Evolutionary conservation across 208 protist genomes (phyloP).

Genomic region (Crithidia sp.): DNA sequence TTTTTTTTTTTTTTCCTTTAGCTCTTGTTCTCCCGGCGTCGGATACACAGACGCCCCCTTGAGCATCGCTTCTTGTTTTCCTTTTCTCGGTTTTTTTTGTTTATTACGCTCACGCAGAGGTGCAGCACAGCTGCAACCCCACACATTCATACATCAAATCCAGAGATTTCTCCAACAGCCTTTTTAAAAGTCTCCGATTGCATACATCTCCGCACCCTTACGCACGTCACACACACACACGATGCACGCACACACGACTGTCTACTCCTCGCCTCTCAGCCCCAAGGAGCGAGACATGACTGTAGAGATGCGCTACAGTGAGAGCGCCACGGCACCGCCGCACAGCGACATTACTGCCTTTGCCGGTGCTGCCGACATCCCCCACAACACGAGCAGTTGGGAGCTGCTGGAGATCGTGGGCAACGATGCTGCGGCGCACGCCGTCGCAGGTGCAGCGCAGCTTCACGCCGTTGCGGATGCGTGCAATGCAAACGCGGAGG

Average conservation of each 20-base stretch:
- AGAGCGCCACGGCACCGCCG: no score
- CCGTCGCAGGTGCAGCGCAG: neutral
- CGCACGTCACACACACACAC: neutral
- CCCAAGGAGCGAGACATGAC: constrained; percentile 19
- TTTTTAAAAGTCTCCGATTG: neutral
- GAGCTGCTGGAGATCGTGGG: constrained; percentile 21
- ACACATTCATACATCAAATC: no score
- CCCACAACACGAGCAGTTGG: constrained; percentile 31
- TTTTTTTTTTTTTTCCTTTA: neutral
- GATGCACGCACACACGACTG: neutral
- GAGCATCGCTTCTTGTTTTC: neutral
- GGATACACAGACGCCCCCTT: no score
- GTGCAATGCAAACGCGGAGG: neutral
- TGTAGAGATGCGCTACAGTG: neutral
- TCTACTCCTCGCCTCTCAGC: constrained; percentile 3
- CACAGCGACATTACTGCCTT: neutral
- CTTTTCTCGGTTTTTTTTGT: neutral
- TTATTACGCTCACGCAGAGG: no score
- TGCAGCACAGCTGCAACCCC: no score
- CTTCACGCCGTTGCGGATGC: neutral
- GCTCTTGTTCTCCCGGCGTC: neutral
- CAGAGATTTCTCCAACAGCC: no score
- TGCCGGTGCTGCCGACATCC: neutral
- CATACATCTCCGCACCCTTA: neutral
- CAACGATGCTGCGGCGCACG: neutral